A percentile compares a stretch with the other conserved stretches of the same genome.
Evolutionary conservation across 257 asterid genomes (phyloP).

Genomic region (Solanum ossicruentum): DNA sequence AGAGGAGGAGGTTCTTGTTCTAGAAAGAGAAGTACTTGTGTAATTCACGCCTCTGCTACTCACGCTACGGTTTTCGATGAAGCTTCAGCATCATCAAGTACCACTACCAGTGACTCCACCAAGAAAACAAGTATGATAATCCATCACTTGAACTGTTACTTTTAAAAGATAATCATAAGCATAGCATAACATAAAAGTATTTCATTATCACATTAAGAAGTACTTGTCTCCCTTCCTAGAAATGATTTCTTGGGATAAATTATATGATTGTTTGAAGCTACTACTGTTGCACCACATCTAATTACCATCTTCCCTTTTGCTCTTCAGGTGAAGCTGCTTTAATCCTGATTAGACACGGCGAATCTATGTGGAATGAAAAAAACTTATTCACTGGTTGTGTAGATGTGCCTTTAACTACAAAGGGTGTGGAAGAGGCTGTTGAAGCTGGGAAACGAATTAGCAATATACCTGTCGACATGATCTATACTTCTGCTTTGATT

Average conservation of each 20-base stretch:
- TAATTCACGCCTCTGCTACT: conserved; percentile 45
- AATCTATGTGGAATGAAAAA: conserved; percentile 99
- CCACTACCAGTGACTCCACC: conserved; percentile 32
- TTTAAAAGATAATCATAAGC: background rate
- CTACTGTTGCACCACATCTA: background rate
- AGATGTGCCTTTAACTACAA: conserved; percentile 83
- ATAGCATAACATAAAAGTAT: background rate
- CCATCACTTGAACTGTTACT: background rate
- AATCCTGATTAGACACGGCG: conserved; percentile 91
- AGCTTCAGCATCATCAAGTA: conserved; percentile 41
- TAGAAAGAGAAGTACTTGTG: conserved; percentile 26
- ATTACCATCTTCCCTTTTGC: background rate
- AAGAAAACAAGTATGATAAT: conserved; percentile 61
- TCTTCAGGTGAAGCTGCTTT: conserved; percentile 77
- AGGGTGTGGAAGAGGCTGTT: conserved; percentile 93
- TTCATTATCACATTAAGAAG: background rate
- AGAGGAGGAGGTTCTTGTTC: conserved; percentile 24
- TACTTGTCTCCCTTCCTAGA: background rate
- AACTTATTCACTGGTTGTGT: conserved; percentile 98
- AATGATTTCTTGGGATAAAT: background rate
- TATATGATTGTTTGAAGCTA: background rate
- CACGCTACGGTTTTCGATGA: conserved; percentile 37
- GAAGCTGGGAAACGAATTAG: conserved; percentile 97
- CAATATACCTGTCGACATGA: conserved; percentile 85
- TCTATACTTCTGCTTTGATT: conserved; percentile 76